Base-by-base conservation (phyloP, 176 grass and related monocot species). In the sorghum (Sorghum bicolor) region DNA sequence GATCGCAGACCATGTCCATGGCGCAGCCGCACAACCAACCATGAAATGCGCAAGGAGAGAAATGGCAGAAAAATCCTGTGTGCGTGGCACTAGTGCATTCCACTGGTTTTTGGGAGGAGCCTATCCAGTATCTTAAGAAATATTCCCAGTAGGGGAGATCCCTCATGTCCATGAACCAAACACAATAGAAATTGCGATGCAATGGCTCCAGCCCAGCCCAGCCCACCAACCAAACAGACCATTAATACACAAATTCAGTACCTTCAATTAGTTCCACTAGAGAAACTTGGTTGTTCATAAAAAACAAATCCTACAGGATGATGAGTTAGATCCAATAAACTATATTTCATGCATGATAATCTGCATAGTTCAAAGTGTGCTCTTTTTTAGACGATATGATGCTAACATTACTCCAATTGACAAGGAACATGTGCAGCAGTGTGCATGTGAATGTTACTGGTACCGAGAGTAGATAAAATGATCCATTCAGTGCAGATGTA, bases 301-400 rank as follows among this genome's bases (percentile, higher is more conserved):
- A n/a, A 53, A 80, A 22, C 17, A 78, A 85, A 64, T 77, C 24
- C 40, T 53, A 82, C 28, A 39, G 5, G 24, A 76, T 75, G 43
- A 40, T 60, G 6, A 60, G 47, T 80, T 85, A 75, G 70, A 89
- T 84, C 29, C 62, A 75, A 68, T 69, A 62, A 63, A 81, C 30
- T 45, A 76, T 39, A 73, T 39, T 19, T n/a, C 31, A 81, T 63
- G 47, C 69, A 69, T 12, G 30, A 61, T 78, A 32, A 55, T 45
- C 24, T 76, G 41, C 50, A 60, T 48, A 40, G 28, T 69, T 63
- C 34, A 76, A 80, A 69, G 79, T 75, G 22, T 22, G 9, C 31
- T 39, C 26, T 39, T 55, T 60, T 37, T 67, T 38, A 47, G 67
- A 61, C 58, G 28, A 64, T 30, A 58, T 31, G 37, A 80, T 75